phyloP scores from a whole-genome alignment of 768 basidiomycete genomes.

The Boletus bicolor region DNA sequence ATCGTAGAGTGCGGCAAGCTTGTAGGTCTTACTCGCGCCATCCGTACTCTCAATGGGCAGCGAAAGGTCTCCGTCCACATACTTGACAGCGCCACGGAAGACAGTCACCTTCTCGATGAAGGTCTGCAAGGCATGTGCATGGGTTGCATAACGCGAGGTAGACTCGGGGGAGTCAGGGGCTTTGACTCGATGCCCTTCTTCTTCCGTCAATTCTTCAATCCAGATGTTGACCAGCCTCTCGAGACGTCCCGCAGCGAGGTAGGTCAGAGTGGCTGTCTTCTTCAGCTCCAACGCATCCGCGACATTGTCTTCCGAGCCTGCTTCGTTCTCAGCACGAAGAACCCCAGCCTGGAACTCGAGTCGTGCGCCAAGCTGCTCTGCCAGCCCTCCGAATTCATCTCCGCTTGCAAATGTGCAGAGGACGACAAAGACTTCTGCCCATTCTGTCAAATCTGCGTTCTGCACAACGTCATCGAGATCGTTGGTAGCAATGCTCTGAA shows the following conservation, averaged over 20 bases:
- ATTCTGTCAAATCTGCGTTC: conserved; percentile 91
- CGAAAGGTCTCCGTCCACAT: conserved; percentile 69
- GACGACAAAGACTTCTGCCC: conserved; percentile 96
- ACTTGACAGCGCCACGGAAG: conserved; percentile 83
- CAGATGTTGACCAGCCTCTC: conserved; percentile 90
- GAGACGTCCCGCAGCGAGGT: conserved; percentile 84
- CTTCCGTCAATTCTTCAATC: conserved; percentile 85
- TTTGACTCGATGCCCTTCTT: conserved; percentile 56
- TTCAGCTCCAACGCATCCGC: conserved; percentile 46
- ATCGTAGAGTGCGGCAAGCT: conserved; percentile 84
- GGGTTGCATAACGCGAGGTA: conserved; percentile 69
- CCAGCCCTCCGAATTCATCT: conserved; percentile 83
- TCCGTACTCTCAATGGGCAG: conserved; percentile 39
- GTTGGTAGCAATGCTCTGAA: conserved; percentile 90
- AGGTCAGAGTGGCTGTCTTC: conserved; percentile 90
- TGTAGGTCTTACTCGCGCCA: conserved; percentile 57
- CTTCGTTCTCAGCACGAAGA: conserved; percentile 46
- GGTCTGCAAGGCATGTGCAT: conserved; percentile 83
- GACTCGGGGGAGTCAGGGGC: conserved; percentile 38
- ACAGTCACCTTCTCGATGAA: conserved; percentile 97
- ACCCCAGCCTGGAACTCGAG: conserved; percentile 82
- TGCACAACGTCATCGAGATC: conserved; percentile 94
- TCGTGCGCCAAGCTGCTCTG: conserved; percentile 87
- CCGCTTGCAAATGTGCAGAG: conserved; percentile 87
- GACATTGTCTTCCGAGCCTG: conserved; percentile 39